Conservation (phyloP, 78 protist genomes). For the Dictyostelium capitatum region DNA sequence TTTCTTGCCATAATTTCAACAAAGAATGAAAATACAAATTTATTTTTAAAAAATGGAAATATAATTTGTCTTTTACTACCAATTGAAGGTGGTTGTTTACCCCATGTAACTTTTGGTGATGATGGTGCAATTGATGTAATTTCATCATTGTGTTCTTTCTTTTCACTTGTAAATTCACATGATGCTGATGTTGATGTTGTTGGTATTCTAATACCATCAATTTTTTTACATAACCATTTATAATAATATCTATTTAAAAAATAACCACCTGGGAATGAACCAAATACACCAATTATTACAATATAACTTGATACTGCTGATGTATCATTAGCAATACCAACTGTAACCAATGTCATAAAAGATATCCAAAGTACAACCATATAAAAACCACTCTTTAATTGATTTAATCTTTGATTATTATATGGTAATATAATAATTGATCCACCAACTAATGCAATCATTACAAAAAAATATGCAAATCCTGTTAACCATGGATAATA, state of each 20-base stretch:
- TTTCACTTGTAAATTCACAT: neutral
- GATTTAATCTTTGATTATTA: conserved; percentile 51
- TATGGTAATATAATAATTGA: conserved; percentile 45
- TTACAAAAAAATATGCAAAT: conserved; percentile 13
- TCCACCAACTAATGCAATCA: conserved; percentile 32
- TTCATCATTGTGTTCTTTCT: conserved; percentile 46
- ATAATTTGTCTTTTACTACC: conserved; percentile 42
- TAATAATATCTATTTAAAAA: conserved; percentile 2
- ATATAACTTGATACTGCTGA: conserved; percentile 13
- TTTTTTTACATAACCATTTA: neutral
- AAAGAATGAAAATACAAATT: conserved; percentile 24
- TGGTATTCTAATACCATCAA: neutral
- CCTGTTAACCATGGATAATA: conserved; percentile 21
- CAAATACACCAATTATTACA: conserved; percentile 8
- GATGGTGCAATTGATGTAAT: neutral
- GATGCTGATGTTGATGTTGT: neutral
- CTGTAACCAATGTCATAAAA: conserved; percentile 9
- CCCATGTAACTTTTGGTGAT: conserved; percentile 27
- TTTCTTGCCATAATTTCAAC: conserved; percentile 67
- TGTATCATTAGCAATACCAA: neutral
- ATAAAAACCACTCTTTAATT: conserved; percentile 60
- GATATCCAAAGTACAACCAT: conserved; percentile 33
- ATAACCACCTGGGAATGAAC: conserved; percentile 34
- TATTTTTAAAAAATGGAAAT: conserved; percentile 31
- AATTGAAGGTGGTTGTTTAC: conserved; percentile 4